Evolutionary conservation across 2,329 filamentous ascomycete species (phyloP).

Genomic region (Sporothrix variecibatus): DNA sequence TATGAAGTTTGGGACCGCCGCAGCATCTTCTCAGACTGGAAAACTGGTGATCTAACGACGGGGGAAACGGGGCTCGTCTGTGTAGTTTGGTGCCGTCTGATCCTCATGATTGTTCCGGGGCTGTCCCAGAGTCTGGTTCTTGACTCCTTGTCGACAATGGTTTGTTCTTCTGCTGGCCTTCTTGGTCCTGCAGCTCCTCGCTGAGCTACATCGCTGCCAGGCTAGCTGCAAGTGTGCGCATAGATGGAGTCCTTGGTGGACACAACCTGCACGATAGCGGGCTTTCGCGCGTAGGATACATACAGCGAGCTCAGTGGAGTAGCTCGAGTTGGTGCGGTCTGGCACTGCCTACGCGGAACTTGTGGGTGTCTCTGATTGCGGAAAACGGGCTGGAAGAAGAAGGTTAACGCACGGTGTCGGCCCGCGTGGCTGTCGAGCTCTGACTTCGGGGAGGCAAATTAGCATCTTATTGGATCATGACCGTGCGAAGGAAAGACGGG

Average conservation of each 20-base stretch:
- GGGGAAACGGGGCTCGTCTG: background rate
- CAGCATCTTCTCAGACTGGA: conserved; percentile 1
- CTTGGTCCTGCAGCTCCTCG: background rate
- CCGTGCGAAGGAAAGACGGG: background rate
- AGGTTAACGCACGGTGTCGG: background rate
- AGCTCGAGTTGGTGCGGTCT: background rate
- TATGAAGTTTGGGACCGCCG: background rate
- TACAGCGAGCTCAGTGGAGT: background rate
- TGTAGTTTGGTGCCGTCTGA: background rate
- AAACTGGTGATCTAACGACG: conserved; percentile 17
- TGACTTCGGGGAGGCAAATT: background rate
- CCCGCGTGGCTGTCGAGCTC: background rate
- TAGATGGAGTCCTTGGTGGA: background rate
- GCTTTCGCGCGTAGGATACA: background rate
- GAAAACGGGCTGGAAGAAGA: background rate
- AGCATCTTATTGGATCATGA: background rate
- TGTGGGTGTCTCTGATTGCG: background rate
- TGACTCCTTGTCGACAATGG: background rate
- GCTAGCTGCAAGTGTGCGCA: background rate
- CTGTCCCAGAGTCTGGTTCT: background rate
- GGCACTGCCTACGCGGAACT: background rate
- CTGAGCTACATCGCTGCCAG: background rate
- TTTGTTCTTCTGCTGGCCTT: background rate
- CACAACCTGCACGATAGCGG: background rate
- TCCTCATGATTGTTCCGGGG: background rate